Base-by-base conservation (phyloP, 495 filamentous ascomycete species). In the Penicillium pulvis region DNA sequence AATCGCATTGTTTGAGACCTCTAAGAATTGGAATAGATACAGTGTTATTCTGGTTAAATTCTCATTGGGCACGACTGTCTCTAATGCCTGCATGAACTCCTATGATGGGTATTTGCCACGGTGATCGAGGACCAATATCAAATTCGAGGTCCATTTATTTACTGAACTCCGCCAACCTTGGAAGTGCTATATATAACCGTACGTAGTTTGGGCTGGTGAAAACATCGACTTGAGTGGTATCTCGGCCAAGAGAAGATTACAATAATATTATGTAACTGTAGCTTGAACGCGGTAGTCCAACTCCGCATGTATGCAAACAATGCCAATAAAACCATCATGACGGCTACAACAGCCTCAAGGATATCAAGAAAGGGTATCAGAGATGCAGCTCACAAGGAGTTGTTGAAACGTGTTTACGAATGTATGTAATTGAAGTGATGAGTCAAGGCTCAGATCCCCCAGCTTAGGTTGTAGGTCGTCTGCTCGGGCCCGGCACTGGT, bases 401-500 rank as follows among this genome's bases (percentile, higher is more conserved):
- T n/a, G 41, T 31, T 30, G 14, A 23, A 17, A 44, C 16, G 17
- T 47, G 35, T 39, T 19, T 56, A 41, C 45, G 44, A 31, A 19
- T 5, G 17, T 36, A 16, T 11, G 20, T 26, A 19, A 23, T 6
- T 28, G 35, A n/a, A 49, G 12, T 7, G n/a, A 16, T 17, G 33
- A 44, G 16, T 14, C 17, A 14, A 23, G 10, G 19, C 11, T 12
- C 51, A 24, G 14, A 41, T 10, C 39, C 28, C 33, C 8, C 8
- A 14, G 26, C 14, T 49, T 45, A 49, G 20, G 35, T 53, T 9
- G 42, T 43, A 35, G 53, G 41, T 55, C 39, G 53, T 35, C 51
- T 55, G 16, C 31, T 45, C 28, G 71, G 57, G 42, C 64, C 74
- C n/a, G 74, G 75, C n/a, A 78, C 71, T 5, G 75, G 75, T 49